phyloP scores from a whole-genome alignment of 176 grass and related monocot species.

The Hordeum marinum region DNA sequence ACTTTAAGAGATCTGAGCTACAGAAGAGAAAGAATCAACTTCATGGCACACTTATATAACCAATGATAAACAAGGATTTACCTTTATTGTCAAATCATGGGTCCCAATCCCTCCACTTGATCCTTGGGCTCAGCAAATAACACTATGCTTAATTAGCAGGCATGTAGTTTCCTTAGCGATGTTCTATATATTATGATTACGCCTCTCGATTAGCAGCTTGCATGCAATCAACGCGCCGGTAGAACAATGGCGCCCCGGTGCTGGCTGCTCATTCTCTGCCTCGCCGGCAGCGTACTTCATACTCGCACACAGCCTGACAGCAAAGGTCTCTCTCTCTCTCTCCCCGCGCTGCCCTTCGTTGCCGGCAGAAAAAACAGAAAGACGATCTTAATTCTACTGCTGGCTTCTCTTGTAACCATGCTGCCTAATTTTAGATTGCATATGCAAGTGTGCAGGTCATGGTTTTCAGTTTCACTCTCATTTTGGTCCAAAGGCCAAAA shows the following conservation, averaged over 20 bases:
- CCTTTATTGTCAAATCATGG: background rate
- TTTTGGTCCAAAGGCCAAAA: no score
- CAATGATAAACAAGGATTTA: no score
- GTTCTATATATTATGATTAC: background rate
- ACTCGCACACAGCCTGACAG: conserved; percentile 25
- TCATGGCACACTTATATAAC: no score
- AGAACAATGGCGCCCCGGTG: background rate
- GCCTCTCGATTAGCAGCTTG: background rate
- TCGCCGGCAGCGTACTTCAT: background rate
- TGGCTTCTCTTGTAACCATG: background rate
- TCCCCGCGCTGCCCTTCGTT: no score
- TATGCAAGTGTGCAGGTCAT: background rate
- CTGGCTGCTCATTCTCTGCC: background rate
- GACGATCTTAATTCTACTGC: background rate
- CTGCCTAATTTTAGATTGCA: background rate
- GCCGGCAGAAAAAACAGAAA: no score
- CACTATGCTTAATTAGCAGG: background rate
- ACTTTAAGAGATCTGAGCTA: no score
- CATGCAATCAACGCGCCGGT: background rate
- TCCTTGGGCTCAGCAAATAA: background rate
- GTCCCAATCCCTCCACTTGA: background rate
- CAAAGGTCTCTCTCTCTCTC: background rate
- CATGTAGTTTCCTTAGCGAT: background rate
- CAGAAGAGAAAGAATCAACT: no score
- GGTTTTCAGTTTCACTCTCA: no score